Base-by-base conservation (phyloP, 169 alveolate species). In the Cryptosporidium bovis region DNA sequence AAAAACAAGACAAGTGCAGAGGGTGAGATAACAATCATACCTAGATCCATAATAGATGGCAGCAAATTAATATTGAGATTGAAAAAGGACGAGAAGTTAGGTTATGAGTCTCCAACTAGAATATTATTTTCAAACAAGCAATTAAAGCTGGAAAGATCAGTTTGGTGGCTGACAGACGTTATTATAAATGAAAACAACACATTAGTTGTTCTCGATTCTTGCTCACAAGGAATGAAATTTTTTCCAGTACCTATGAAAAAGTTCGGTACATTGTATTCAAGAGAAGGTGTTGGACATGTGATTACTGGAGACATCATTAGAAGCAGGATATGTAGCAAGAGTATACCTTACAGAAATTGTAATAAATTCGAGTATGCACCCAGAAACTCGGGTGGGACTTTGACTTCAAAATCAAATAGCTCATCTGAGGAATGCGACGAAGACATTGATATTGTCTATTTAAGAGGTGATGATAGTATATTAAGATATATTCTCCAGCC, bases 231-330 rank as follows among this genome's bases (percentile, higher is more conserved):
- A 16, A 77, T 77, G 87, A 56, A 62, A 15, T 77, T 77, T 62
- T 77, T 77, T 29, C 87, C 87, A 4, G 87, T 77, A 24, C 87
- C 87, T 15, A 77, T 77, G 87, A 77, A 48, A 77, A 77, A 77
- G 56, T 77, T 77, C 56, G 87, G 87, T 46, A 77, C 71, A 1
- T 46, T 77, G 56, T 77, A 77, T 77, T 60, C 87, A 44, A 77
- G 87, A 62, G 87, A 77, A 60, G 87, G 87, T 31, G 87, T 77
- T 33, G 87, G 87, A 15, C 87, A 77, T 56, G 87, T 77, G 64
- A 60, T 77, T 27, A 77, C 87, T n/a, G 87, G 87, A 0, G 87
- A 77, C 20, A 60, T 77, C 16, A 77, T 62, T 20, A 77, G 87
- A 60, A 62, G 77, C 64, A 34, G 87, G 56, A 24, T 77, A 44